These are phyloP conservation scores for Lecanicillium sp. DNA, from an alignment of 2,329 filamentous ascomycete species.

Conservation along the genomic window DNA sequence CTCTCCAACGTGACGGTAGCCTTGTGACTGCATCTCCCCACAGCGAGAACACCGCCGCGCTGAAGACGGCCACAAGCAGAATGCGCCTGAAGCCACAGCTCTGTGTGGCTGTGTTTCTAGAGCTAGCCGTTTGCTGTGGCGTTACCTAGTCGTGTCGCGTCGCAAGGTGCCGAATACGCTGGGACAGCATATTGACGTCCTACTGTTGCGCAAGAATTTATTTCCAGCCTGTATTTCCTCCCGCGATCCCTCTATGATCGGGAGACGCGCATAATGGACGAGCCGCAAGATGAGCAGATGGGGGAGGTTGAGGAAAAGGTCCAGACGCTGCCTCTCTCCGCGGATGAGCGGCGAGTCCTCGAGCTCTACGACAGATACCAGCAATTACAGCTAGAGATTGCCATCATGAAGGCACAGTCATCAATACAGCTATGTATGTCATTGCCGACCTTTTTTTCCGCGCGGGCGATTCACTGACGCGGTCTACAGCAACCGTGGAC, in stretches of 20 bases:
- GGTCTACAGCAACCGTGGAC: conserved; percentile 13
- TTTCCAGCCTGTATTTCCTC: too few species aligned
- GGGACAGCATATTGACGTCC: too few species aligned
- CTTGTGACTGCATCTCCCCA: conserved; percentile 19
- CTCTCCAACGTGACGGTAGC: conserved; percentile 21
- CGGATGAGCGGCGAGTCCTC: conserved; percentile 58
- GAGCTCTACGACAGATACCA: conserved; percentile 64
- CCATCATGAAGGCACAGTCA: conserved; percentile 51
- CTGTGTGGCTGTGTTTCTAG: not conserved
- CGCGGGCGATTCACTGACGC: not conserved
- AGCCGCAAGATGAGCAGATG: conserved; percentile 21
- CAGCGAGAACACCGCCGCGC: not conserved
- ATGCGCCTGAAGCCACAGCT: too few species aligned
- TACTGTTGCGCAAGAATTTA: too few species aligned
- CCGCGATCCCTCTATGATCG: not conserved
- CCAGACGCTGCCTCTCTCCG: conserved; percentile 47
- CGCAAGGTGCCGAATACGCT: too few species aligned
- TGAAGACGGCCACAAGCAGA: too few species aligned
- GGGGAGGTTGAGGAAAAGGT: conserved; percentile 21
- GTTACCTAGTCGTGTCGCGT: not conserved
- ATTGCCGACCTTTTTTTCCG: too few species aligned
- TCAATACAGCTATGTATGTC: conserved; percentile 25
- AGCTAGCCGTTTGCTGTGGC: not conserved
- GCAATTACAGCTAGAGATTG: conserved; percentile 64
- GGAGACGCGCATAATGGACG: conserved; percentile 16